Evolutionary conservation across 1,284 basidiomycete genomes (phyloP).

Genomic region (Puccinia coronata): DNA sequence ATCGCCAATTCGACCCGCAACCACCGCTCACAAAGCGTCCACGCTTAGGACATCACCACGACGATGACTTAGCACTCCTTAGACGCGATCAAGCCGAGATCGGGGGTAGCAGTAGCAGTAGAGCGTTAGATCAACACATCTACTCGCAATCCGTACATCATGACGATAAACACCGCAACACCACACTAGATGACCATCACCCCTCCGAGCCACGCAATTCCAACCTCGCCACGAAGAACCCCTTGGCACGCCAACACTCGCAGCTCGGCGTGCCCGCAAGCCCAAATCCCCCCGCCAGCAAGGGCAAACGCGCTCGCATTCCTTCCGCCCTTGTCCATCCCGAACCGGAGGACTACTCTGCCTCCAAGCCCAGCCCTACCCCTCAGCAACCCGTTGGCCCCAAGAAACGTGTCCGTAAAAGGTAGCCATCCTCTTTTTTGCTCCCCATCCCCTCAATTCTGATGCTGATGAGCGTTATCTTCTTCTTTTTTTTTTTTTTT

Average conservation of each 20-base stretch:
- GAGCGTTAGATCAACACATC: background rate
- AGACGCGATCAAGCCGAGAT: slow-evolving; percentile 3
- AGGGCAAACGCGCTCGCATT: slow-evolving; percentile 24
- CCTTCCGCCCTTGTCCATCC: background rate
- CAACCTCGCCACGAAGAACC: background rate
- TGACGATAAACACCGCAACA: background rate
- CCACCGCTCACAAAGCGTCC: slow-evolving; percentile 15
- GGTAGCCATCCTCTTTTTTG: background rate
- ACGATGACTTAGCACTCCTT: background rate
- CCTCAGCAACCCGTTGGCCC: slow-evolving; percentile 8
- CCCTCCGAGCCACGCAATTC: no score
- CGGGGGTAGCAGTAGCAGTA: background rate
- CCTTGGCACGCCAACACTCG: slow-evolving; percentile 20
- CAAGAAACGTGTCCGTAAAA: slow-evolving; percentile 30
- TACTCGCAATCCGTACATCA: slow-evolving; percentile 2
- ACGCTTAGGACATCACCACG: background rate
- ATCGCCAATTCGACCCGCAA: background rate
- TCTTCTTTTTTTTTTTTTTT: background rate
- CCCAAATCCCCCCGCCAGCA: background rate
- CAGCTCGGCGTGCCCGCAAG: background rate
- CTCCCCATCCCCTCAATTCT: background rate
- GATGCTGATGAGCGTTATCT: background rate
- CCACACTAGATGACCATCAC: background rate
- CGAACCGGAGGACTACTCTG: background rate
- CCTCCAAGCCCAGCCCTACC: background rate